Base-by-base conservation (phyloP, 2,329 filamentous ascomycete genomes). In the Sporothrix mexicana region DNA sequence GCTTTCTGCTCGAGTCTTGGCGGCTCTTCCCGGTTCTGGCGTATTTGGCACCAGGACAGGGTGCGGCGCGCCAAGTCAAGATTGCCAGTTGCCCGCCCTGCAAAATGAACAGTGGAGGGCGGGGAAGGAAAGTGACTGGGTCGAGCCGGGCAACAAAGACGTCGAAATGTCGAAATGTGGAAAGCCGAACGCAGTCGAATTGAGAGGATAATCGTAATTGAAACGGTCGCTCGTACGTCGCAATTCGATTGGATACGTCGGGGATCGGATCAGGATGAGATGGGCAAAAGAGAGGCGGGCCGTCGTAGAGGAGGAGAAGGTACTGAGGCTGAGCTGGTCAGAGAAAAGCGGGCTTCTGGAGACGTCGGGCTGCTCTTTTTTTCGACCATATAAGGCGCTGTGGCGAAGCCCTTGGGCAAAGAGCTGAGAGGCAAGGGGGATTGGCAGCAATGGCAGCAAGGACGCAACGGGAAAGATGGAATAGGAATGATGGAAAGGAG, bases 341-440 rank as follows among this genome's bases (percentile, higher is more conserved):
- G 72, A 61, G 30, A 73, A 71, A 71, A 69, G 69, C 72, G 72
- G 72, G 72, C 72, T 73, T 64, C 59, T 69, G 66, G 67, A 55
- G 66, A 41, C 55, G 71, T 64, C 57, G 47, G 45, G 59, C 49
- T 67, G 68, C 47, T 73, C 55, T 55, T 73, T 66, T 55, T 61
- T 66, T 73, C 43, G 69, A 8, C 59, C 25, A 47, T 25, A 51
- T 47, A 53, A 20, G 12, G 61, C 30, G 30, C 45, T 62, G 72
- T 62, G 69, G 72, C 69, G 43, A 64, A 53, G 72, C 72, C 69
- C 61, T n/a, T n/a, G n/a, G n/a, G n/a, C n/a, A n/a, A 47, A 53
- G 8, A 51, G 69, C 55, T 70, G 69, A 25, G 20, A 25, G 51
- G 15, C 23, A 70, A 25, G 51, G 41, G 53, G 41, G 20, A n/a